phyloP scores from a whole-genome alignment of 2,329 filamentous ascomycete species.

The Gaeumannomyces tritici region DNA sequence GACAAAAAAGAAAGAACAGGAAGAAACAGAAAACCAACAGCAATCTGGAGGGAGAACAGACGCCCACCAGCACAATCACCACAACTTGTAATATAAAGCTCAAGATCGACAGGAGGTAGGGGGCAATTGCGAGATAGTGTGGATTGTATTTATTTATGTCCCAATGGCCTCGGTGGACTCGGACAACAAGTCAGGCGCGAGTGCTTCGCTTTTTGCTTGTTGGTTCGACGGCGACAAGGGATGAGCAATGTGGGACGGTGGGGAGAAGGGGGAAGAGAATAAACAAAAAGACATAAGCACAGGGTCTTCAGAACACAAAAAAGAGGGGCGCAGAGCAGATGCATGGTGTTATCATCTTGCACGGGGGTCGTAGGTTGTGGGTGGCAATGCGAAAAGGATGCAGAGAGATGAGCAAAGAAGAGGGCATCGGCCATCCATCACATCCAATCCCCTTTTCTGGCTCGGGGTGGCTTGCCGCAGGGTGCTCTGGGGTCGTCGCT shows the following conservation, averaged over 20 bases:
- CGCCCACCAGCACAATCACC: too few species aligned
- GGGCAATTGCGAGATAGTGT: too few species aligned
- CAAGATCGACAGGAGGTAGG: too few species aligned
- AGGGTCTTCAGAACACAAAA: neutral
- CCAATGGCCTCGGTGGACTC: too few species aligned
- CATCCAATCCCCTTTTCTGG: neutral
- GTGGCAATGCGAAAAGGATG: neutral
- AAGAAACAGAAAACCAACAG: neutral
- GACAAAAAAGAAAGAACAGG: neutral
- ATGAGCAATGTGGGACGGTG: too few species aligned
- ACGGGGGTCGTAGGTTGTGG: neutral
- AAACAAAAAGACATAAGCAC: neutral
- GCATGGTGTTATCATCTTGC: neutral
- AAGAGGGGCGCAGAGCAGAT: neutral
- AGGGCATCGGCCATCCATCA: neutral
- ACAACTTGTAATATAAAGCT: too few species aligned
- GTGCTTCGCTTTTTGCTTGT: neutral
- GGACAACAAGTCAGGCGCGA: too few species aligned
- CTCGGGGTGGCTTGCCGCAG: neutral
- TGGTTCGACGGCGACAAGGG: too few species aligned
- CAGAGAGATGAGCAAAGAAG: neutral
- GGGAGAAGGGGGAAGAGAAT: neutral
- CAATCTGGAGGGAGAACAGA: neutral
- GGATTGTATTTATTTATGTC: too few species aligned
- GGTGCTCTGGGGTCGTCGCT: neutral